Percentiles rank a stretch among this genome's conserved stretches.
These are phyloP conservation scores for Gossypium mustelinum DNA, from an alignment of 345 rosid species.

Conservation along the genomic window DNA sequence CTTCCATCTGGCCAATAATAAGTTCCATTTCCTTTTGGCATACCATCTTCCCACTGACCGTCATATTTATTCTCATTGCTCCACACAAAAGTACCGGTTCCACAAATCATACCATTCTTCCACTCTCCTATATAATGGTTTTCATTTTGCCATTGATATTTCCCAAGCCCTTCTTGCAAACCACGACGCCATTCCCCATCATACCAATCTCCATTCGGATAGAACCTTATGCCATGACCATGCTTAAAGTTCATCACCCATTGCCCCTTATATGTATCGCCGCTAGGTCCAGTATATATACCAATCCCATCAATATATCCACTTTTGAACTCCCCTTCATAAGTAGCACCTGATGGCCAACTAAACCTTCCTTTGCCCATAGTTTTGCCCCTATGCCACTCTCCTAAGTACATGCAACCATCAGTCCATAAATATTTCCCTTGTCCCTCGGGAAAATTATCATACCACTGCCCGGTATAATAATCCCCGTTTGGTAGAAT, in stretches of 20 bases:
- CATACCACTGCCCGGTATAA: conserved; percentile 83
- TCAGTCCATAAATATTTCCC: conserved; percentile 93
- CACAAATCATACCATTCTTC: conserved; percentile 66
- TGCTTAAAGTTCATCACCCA: conserved; percentile 94
- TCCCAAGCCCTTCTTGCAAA: conserved; percentile 74
- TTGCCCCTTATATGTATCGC: conserved; percentile 67
- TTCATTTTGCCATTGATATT: conserved; percentile 64
- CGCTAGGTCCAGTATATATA: conserved; percentile 52
- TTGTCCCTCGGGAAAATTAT: conserved; percentile 74
- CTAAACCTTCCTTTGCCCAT: conserved; percentile 85
- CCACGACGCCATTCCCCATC: conserved; percentile 94
- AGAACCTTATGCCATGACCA: conserved; percentile 61
- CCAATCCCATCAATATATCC: conserved; percentile 92
- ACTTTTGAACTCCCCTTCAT: conserved; percentile 88
- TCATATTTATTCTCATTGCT: conserved; percentile 57
- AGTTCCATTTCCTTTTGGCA: conserved; percentile 78
- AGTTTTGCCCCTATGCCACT: conserved; percentile 77
- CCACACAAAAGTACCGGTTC: conserved; percentile 75
- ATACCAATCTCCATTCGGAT: conserved; percentile 66
- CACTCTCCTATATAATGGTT: conserved; percentile 64
- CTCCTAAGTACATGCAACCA: conserved; percentile 83
- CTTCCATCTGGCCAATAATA: conserved; percentile 77
- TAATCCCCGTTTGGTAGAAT: conserved; percentile 79
- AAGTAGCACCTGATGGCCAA: conserved; percentile 89
- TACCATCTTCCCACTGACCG: conserved; percentile 74